phyloP scores from a whole-genome alignment of 106 monocot genomes.

The Dendrobium nobile region DNA sequence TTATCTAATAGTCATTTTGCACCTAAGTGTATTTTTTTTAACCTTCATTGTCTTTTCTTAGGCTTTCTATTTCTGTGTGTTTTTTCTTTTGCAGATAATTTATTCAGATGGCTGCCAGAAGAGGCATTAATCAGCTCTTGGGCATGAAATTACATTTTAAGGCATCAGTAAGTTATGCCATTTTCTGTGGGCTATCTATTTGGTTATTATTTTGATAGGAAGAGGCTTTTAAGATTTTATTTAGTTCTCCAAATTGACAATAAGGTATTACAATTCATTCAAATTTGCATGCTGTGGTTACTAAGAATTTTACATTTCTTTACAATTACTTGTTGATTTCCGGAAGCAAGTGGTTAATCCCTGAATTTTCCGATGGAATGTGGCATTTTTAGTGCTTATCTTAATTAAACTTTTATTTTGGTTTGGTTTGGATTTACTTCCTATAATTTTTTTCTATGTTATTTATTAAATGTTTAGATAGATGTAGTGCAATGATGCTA shows the following conservation, averaged over 20 bases:
- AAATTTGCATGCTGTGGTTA: not conserved
- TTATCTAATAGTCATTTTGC: not conserved
- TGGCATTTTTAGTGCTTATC: not conserved
- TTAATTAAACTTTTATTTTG: not conserved
- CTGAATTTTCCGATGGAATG: not conserved
- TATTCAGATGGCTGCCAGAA: slow-evolving; percentile 29
- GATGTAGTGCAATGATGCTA: too few species aligned
- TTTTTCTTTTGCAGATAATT: slow-evolving; percentile 3
- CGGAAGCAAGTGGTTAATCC: not conserved
- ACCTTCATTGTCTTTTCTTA: not conserved
- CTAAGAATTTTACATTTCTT: not conserved
- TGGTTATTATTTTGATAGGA: not conserved
- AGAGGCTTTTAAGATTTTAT: not conserved
- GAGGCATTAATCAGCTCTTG: slow-evolving; percentile 40
- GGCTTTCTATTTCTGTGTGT: not conserved
- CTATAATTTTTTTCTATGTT: too few species aligned
- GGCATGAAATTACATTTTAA: slow-evolving; percentile 24
- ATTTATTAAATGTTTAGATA: too few species aligned
- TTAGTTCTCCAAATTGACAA: not conserved
- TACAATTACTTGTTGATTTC: not conserved
- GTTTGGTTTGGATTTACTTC: too few species aligned
- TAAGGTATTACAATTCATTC: not conserved
- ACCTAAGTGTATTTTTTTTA: not conserved
- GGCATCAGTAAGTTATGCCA: slow-evolving; percentile 25
- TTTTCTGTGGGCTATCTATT: not conserved